Evolutionary conservation across 148 eudicot species (phyloP), one percentile per base, ranked within the genome.

Genomic region (Fagopyrum tataricum): DNA sequence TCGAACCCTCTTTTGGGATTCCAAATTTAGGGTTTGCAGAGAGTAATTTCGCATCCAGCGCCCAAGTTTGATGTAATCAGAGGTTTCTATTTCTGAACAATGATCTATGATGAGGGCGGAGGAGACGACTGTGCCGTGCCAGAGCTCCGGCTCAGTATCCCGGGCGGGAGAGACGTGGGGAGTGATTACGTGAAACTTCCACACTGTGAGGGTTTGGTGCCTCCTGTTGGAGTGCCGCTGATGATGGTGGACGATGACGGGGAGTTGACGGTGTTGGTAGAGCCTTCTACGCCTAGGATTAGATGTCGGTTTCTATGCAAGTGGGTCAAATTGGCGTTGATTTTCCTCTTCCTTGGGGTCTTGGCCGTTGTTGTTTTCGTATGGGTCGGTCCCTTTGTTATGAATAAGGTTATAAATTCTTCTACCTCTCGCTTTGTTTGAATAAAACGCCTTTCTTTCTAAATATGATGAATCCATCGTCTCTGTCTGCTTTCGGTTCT

Each of bases 351-450:
- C 20, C 0, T 72, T 6, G 74, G 43, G 64, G 23, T 55, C 13
- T n/a, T 72, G 62, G 74, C 44, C 44, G 61, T 31, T 72, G 74
- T 51, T 72, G 31, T 53, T 37, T 5, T 72, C 74, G 9, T 37
- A 10, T 72, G 74, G 74, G 49, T 72, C 43, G 62, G 61, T 13
- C 74, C 74, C 15, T 72, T 72, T 18, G 44, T 72, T 31, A 72
- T 72, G 61, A 53, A 72, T 40, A 72, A 72, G 74, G 74, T 72
- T 1, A 21, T 44, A 8, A 4, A 37, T 41, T 17, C 56, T 24
- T 51, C 43, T 51, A 7, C 47, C 31, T 71, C 13, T 44, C 40
- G 40, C n/a, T 47, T 71, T 20, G 42, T 21, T 46, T 48, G 7
- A 43, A 4, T 1, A 0, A 11, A 31, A 31, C 1, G 37, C 37